phyloP scores from a whole-genome alignment of 352 stramenopile genomes.

The Blastocystis sp. region DNA sequence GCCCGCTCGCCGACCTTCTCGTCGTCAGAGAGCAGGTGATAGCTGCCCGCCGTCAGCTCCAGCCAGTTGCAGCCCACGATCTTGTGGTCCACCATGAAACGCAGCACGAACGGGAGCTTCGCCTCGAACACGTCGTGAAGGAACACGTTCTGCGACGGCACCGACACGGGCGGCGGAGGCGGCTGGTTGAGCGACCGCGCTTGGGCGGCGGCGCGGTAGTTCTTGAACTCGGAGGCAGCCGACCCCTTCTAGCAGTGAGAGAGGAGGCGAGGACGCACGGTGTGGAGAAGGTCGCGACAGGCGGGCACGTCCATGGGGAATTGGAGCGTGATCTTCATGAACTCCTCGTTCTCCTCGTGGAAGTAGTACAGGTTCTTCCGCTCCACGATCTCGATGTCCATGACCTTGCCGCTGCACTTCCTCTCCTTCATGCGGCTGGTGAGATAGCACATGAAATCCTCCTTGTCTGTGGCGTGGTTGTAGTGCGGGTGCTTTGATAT shows the following conservation, averaged over 20 bases:
- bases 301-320: constrained; percentile 34
- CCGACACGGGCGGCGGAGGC: neutral
- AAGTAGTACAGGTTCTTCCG: constrained; percentile 77
- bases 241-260: constrained; percentile 83
- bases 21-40: constrained; percentile 81
- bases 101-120: constrained; percentile 97
- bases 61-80: constrained; percentile 96
- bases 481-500: constrained; percentile 74
- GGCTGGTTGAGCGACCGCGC: neutral
- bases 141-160: neutral
- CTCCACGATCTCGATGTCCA: constrained; percentile 70
- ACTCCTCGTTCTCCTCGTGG: constrained; percentile 75
- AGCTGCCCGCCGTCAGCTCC: constrained; percentile 88
- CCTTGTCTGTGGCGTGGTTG: constrained; percentile 78
- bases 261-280: constrained; percentile 92
- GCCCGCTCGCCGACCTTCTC: constrained; percentile 79
- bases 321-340: constrained; percentile 75
- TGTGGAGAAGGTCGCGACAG: constrained; percentile 78
- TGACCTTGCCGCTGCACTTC: neutral
- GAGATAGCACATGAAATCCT: constrained; percentile 82
- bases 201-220: constrained; percentile 5
- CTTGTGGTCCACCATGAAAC: constrained; percentile 98
- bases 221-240: constrained; percentile 77
- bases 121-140: constrained; percentile 90
- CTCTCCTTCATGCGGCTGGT: constrained; percentile 76